Percentiles rank a stretch among this genome's conserved stretches.
Conservation (phyloP, 2,329 filamentous ascomycete genomes). For the Knoxdaviesia proteae region DNA sequence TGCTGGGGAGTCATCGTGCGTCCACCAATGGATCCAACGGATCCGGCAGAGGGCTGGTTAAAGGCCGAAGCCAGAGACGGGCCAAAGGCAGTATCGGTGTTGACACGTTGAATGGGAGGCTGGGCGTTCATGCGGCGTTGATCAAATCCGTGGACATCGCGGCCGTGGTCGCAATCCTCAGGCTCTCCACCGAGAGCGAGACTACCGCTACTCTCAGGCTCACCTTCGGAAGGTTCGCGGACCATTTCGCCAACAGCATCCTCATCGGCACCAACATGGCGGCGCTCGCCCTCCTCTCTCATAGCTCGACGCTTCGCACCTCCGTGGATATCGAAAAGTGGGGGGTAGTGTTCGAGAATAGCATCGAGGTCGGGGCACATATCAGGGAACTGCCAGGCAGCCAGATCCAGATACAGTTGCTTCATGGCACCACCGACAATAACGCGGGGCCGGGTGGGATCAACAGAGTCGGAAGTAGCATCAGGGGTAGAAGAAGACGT, state of each 20-base stretch:
- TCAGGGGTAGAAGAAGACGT: not conserved
- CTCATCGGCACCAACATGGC: slow-evolving; percentile 24
- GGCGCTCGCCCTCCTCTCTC: slow-evolving; percentile 48
- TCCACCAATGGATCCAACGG: slow-evolving; percentile 31
- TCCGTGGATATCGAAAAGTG: slow-evolving; percentile 64
- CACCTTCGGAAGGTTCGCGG: slow-evolving; percentile 41
- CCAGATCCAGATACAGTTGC: slow-evolving; percentile 5
- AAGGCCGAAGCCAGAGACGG: slow-evolving; percentile 28
- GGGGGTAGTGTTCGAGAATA: slow-evolving; percentile 25
- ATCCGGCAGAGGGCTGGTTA: slow-evolving; percentile 24
- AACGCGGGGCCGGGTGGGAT: slow-evolving; percentile 1
- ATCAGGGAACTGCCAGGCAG: slow-evolving; percentile 6
- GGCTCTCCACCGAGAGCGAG: slow-evolving; percentile 82
- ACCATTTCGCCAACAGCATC: slow-evolving; percentile 19
- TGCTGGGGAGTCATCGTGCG: slow-evolving; percentile 64
- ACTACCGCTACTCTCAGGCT: slow-evolving; percentile 62
- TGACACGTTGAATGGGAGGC: slow-evolving; percentile 52
- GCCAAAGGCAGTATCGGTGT: slow-evolving; percentile 31
- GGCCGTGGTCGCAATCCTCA: slow-evolving; percentile 47
- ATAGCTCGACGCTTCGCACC: slow-evolving; percentile 63
- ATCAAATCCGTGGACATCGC: slow-evolving; percentile 28
- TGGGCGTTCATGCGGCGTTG: slow-evolving; percentile 49
- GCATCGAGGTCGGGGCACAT: slow-evolving; percentile 6
- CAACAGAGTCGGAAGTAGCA: slow-evolving; percentile 4
- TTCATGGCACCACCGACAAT: slow-evolving; percentile 3